Base-by-base conservation (phyloP, 2,329 filamentous ascomycete species). In the Ampelomyces quisqualis region DNA sequence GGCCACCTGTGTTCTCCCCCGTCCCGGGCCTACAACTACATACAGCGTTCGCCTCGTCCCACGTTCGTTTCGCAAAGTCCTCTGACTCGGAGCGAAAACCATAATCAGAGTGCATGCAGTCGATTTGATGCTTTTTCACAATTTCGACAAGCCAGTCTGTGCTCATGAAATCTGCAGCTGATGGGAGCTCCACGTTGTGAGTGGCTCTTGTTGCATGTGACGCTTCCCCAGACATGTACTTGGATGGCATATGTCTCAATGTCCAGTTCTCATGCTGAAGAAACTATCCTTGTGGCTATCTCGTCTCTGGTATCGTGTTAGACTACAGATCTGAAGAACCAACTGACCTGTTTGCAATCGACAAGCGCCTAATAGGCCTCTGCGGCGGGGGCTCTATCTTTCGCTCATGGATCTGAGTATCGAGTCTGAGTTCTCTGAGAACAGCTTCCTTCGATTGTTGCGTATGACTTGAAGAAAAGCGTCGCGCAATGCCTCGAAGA, bases 31-130 rank as follows among this genome's bases (percentile, higher is more conserved):
- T 7, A 81, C 68, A 2, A 81, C 75, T 7, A 73, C 58, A 2
- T 7, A 73, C 58, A 2, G 73, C 67, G 1, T 69, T 65, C 0
- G 70, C 72, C 41, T 78, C 73, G 3, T 73, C 65, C 70, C 72
- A 77, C 68, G 78, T 73, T 9, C 70, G 62, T 26, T 53, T 58
- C 0, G 76, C 69, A 35, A 82, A 79, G 0, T 74, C 71, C 2
- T 74, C 67, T 15, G 70, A 77, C 53, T 82, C 79, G 9, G 75
- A 78, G 2, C 82, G 66, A 63, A 95, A 82, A 7, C 79, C 79
- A 64, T 82, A 82, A 4, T 78, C 79, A 0, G 79, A 78, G 57
- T 81, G 78, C 0, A 82, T 68, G 2, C 77, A 70, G 51, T 81
- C 77, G 30, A 82, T 78, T 0, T 64, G 49, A 53, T 81, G 59